phyloP scores from a whole-genome alignment of 2,329 filamentous ascomycete genomes.

The Talaromyces sp. region DNA sequence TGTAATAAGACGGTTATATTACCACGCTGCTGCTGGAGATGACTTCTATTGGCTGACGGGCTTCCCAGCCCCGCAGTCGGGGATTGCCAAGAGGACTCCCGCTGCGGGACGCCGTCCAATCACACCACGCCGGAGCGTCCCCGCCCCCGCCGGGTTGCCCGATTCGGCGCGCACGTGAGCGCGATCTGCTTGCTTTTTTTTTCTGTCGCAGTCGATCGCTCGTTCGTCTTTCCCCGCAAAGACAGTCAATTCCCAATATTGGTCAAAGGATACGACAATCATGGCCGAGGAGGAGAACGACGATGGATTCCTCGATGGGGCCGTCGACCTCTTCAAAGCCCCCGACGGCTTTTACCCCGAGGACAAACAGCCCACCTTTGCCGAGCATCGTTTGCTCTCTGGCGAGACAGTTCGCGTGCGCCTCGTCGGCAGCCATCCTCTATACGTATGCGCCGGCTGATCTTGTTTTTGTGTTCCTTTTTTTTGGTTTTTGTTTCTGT shows the following conservation, averaged over 20 bases:
- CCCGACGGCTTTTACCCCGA: slow-evolving; percentile 75
- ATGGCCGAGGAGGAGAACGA: slow-evolving; percentile 13
- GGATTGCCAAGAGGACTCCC: neutral
- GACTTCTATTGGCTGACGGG: neutral
- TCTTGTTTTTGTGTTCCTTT: neutral
- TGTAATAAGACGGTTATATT: neutral
- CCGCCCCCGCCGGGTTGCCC: neutral
- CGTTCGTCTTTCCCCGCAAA: neutral
- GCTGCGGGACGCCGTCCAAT: neutral
- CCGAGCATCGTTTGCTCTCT: slow-evolving; percentile 63
- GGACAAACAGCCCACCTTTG: slow-evolving; percentile 67
- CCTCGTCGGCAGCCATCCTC: slow-evolving; percentile 78
- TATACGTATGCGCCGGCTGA: slow-evolving; percentile 57
- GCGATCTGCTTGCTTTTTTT: neutral
- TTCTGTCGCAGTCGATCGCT: neutral
- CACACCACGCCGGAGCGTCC: neutral
- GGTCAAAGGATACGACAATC: neutral
- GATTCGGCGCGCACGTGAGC: neutral
- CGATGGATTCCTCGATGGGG: slow-evolving; percentile 27
- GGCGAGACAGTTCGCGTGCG: slow-evolving; percentile 64
- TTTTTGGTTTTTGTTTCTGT: neutral
- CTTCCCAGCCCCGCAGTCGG: neutral
- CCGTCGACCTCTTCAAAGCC: slow-evolving; percentile 64
- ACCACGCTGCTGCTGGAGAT: neutral
- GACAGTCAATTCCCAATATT: neutral